These are phyloP conservation scores for Neurospora hispaniola DNA, from an alignment of 495 filamentous ascomycete genomes.

Conservation along the genomic window DNA sequence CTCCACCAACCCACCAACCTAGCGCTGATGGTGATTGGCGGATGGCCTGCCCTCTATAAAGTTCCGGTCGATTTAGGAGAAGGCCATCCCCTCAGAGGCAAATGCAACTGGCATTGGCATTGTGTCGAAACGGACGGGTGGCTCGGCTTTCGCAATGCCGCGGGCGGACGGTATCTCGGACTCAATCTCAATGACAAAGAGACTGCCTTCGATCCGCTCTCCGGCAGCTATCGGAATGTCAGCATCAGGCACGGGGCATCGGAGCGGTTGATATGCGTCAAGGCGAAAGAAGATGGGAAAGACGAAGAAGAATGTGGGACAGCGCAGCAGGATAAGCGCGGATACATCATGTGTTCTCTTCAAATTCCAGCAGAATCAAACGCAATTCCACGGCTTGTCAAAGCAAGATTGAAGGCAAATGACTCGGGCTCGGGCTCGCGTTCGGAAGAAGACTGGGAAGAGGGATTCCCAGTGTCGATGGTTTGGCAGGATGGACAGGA, in stretches of 20 bases:
- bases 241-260: neutral
- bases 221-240: neutral
- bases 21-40: neutral
- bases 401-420: neutral
- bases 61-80: rapidly evolving
- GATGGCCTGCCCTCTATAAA: neutral
- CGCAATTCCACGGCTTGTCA: neutral
- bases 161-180: neutral
- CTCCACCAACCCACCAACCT: neutral
- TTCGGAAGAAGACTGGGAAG: neutral
- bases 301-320: neutral
- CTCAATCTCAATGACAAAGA: neutral
- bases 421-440: neutral
- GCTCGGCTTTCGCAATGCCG: neutral
- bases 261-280: neutral
- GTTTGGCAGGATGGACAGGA: neutral
- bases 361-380: too few species aligned
- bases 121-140: neutral
- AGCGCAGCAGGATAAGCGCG: neutral
- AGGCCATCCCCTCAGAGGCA: neutral
- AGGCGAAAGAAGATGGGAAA: neutral
- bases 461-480: neutral
- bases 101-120: neutral
- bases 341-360: neutral
- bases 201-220: too few species aligned